Base-by-base conservation (phyloP, 2,329 filamentous ascomycete genomes). In the Monosporascus sp. region DNA sequence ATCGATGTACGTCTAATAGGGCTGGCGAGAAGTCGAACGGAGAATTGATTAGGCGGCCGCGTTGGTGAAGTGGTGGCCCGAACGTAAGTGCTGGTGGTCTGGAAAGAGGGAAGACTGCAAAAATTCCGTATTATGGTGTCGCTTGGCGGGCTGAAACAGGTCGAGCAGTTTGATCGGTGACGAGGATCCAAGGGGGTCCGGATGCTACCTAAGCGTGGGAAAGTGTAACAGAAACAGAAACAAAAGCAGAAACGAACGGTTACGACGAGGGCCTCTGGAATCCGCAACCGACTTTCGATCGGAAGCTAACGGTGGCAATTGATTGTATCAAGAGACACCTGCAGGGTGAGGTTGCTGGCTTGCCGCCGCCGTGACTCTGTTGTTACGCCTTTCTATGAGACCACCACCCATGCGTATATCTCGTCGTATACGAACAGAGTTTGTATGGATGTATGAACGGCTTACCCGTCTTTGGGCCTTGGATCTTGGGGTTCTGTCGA, bases 91-190 rank as follows among this genome's bases (percentile, higher is more conserved):
- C 48, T 64, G 60, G 54, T 60, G 63, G 37, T 50, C 20, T 41
- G 52, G 45, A 61, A 50, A 46, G 53, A 55, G 54, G 55, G 61
- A 60, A 60, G 59, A 59, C 52, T 53, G 57, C 56, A 14, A 35
- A 14, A 5, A 14, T 14, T 14, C 11, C 4, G 11, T 35, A 35
- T 14, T 5, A 14, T 60, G 57, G 54, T 58, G 54, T 59, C 57
- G 57, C 59, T 63, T 60, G 60, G 56, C 55, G 56, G 58, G 63
- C 67, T 70, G 67, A 70, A 70, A 70, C 67, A 65, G 60, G 63
- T 57, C 61, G 65, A 67, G 59, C 56, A 60, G 67, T 69, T 69
- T 69, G 67, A 69, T 65, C 60, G 49, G 65, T 64, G 58, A 63
- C 62, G 62, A 62, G 62, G 62, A 58, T 64, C 54, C 60, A 57